Conservation (phyloP, 2,329 filamentous ascomycete species). For the Epichloe gansuensis region DNA sequence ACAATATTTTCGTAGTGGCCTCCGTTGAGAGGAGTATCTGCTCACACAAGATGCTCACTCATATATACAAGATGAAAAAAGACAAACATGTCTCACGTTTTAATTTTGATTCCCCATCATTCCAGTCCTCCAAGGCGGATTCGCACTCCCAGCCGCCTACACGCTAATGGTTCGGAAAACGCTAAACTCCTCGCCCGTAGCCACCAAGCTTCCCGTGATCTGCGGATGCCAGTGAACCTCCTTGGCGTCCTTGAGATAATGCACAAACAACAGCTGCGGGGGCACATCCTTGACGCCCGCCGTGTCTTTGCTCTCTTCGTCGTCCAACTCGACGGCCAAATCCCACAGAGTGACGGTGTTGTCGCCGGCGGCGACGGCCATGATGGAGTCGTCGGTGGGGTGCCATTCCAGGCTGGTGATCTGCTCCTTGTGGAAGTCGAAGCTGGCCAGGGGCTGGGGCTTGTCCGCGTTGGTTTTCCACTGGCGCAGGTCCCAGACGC, state of each 20-base stretch:
- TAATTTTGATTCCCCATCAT: too few species aligned
- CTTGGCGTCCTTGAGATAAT: conserved; percentile 91
- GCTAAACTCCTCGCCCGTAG: conserved; percentile 82
- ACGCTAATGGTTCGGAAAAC: conserved; percentile 77
- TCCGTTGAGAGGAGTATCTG: neutral
- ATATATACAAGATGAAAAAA: conserved; percentile 3
- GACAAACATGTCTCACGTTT: neutral
- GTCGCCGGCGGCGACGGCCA: conserved; percentile 83
- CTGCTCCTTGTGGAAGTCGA: conserved; percentile 91
- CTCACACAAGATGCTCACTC: neutral
- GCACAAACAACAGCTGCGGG: conserved; percentile 88
- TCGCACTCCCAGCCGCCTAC: conserved; percentile 24
- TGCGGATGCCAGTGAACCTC: conserved; percentile 97
- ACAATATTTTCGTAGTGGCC: conserved; percentile 6
- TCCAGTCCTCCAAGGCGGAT: neutral
- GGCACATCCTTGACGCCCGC: conserved; percentile 82
- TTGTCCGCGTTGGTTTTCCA: conserved; percentile 59
- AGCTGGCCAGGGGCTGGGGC: conserved; percentile 78
- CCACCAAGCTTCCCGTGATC: conserved; percentile 79
- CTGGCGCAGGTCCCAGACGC: conserved; percentile 88
- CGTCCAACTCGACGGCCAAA: conserved; percentile 88
- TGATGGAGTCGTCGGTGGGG: conserved; percentile 89
- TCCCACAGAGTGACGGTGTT: conserved; percentile 96
- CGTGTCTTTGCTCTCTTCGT: conserved; percentile 87
- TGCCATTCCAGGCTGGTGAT: conserved; percentile 97